Conservation (phyloP, 2,329 filamentous ascomycete species). For the Pseudogymnoascus sp. region DNA sequence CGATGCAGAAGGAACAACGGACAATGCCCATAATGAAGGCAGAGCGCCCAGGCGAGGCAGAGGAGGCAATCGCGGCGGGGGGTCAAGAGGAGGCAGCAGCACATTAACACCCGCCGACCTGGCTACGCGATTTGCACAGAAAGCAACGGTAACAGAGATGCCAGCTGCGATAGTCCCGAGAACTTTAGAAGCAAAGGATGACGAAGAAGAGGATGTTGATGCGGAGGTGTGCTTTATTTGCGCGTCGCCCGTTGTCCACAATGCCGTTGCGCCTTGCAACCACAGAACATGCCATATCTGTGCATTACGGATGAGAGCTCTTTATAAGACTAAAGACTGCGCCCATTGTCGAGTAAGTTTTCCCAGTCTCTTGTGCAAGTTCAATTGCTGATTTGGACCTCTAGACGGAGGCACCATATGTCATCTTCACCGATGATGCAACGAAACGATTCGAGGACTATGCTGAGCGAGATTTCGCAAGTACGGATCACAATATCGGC, state of each 20-base stretch:
- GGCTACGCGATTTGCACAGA: slow-evolving; percentile 13
- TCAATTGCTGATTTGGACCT: background rate
- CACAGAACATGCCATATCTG: slow-evolving; percentile 97
- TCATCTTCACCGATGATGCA: slow-evolving; percentile 85
- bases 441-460: slow-evolving; percentile 84
- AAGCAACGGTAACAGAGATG: background rate
- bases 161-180: slow-evolving; percentile 18
- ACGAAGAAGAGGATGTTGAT: slow-evolving; percentile 45
- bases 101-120: slow-evolving; percentile 17
- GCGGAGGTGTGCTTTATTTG: slow-evolving; percentile 96
- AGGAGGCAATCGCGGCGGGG: slow-evolving; percentile 15
- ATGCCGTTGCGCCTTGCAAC: slow-evolving; percentile 87
- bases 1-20: slow-evolving; percentile 9
- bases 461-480: slow-evolving; percentile 60
- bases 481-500: slow-evolving; percentile 75
- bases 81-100: slow-evolving; percentile 10
- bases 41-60: slow-evolving; percentile 14
- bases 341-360: slow-evolving; percentile 79
- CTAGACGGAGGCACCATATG: slow-evolving; percentile 62
- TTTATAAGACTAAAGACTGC: slow-evolving; percentile 95
- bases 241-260: slow-evolving; percentile 79
- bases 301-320: slow-evolving; percentile 75
- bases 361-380: slow-evolving; percentile 7
- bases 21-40: slow-evolving; percentile 9
- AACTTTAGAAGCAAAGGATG: slow-evolving; percentile 10